Base-by-base conservation (phyloP, 169 alveolate species). In the Cryptosporidium sp. region DNA sequence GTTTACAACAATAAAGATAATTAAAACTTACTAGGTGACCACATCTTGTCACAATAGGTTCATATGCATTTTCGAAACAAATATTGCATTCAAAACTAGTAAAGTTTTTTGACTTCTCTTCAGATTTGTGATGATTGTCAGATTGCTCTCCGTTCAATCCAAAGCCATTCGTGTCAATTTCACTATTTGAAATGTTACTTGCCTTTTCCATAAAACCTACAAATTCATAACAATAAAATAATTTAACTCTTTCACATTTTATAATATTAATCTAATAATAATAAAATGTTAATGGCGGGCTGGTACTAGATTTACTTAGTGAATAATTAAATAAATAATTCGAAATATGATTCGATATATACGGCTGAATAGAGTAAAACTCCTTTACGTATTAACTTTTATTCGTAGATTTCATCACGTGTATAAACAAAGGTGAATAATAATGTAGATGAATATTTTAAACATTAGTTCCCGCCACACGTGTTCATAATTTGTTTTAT, bases 21-120 rank as follows among this genome's bases (percentile, higher is more conserved):
- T n/a, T 39, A 39, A 4, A 80, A 80, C 89, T 80, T 80, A 80
- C 89, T 91, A 98, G 93, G 92, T 98, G 99, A 29, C 99, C 99
- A 91, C 99, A 98, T 48, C 95, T 93, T 14, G 99, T 97, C 23
- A 98, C 98, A 9, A 98, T 98, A 5, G 99, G 99, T 62, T 98
- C 99, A 51, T 95, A 93, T 26, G 98, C 99, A 39, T 96, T 96
- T 59, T 98, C 99, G 92, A 97, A 95, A 84, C 99, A 98, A 23
- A 98, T 97, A 84, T 96, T 96, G 93, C 99, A 98, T 92, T 97
- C 99, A 86, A 95, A 98, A 89, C 93, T 93, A 68, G 94, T 70
- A 52, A 23, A 58, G 50, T 59, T 87, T 31, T 52, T 51, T 48
- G 87, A 65, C n/a, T 55, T 62, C 85, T 84, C 85, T 31, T 23